phyloP scores from a whole-genome alignment of 2,329 filamentous ascomycete species.

The Blastomyces parvus region DNA sequence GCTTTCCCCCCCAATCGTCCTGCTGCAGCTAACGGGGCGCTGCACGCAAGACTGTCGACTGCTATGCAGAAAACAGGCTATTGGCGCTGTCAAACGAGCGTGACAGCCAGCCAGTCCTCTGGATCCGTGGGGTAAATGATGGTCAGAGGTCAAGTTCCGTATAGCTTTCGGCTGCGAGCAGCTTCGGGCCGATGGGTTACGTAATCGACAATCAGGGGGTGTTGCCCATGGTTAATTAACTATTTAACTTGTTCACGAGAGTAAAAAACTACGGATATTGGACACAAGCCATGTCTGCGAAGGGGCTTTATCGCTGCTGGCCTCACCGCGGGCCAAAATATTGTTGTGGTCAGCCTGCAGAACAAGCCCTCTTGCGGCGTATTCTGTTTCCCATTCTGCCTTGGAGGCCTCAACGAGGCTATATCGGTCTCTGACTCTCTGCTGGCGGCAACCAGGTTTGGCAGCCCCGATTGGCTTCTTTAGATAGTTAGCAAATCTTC shows the following conservation, averaged over 20 bases:
- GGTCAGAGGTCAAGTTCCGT: no score
- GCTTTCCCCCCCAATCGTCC: background rate
- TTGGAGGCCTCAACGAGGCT: background rate
- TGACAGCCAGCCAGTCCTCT: background rate
- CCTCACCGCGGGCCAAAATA: no score
- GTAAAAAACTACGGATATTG: no score
- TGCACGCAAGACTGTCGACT: background rate
- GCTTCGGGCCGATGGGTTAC: slow-evolving; percentile 2
- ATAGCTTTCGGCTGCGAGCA: background rate
- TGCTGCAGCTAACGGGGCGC: background rate
- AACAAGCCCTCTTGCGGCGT: background rate
- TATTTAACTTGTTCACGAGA: no score
- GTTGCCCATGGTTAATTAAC: no score
- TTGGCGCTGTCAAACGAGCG: background rate
- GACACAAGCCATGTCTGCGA: no score
- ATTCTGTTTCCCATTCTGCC: background rate
- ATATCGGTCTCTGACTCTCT: no score
- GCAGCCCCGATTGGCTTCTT: no score
- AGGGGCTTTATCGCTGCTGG: no score
- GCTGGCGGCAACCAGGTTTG: no score
- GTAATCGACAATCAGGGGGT: background rate
- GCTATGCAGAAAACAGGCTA: background rate
- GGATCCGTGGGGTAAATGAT: no score
- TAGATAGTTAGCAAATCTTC: background rate
- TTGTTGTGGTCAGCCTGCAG: background rate